Conservation (phyloP, 148 eudicot genomes). For the Linanthus parryae region DNA sequence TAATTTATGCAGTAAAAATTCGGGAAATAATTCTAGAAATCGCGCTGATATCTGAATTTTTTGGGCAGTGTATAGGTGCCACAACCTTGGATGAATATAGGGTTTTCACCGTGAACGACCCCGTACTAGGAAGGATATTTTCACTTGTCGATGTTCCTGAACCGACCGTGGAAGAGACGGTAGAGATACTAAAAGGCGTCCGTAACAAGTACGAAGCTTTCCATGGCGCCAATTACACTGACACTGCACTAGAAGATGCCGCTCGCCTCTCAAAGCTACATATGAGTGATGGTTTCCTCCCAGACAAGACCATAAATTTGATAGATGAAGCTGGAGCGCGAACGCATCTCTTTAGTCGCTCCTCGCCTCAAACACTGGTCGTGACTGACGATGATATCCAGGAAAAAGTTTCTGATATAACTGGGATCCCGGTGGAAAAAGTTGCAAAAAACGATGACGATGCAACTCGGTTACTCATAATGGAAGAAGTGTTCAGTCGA, state of each 20-base stretch:
- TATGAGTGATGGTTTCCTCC: constrained; percentile 19
- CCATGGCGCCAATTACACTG: constrained; percentile 15
- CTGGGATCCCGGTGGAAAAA: constrained; percentile 13
- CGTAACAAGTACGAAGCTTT: constrained; percentile 6
- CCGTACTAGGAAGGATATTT: constrained; percentile 11
- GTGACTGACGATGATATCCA: constrained; percentile 14
- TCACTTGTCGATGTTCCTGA: constrained; percentile 10
- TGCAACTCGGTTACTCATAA: constrained; percentile 9
- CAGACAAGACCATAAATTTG: constrained; percentile 23
- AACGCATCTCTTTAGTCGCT: background rate
- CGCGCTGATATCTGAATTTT: no score
- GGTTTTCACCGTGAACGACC: constrained; percentile 9
- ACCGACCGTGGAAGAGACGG: constrained; percentile 7
- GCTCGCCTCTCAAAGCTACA: constrained; percentile 18
- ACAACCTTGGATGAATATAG: constrained; percentile 13
- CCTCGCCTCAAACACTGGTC: background rate
- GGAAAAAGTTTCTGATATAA: constrained; percentile 11
- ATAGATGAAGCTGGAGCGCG: constrained; percentile 25
- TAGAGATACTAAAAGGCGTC: constrained; percentile 6
- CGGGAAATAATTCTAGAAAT: no score
- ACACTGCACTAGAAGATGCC: constrained; percentile 17
- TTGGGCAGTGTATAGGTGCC: constrained; percentile 7
- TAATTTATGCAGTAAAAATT: background rate
- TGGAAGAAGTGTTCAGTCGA: constrained; percentile 13
- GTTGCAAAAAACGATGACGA: constrained; percentile 7